Base-by-base conservation (phyloP, 2,329 filamentous ascomycete genomes). In the Aspergillus ustus region DNA sequence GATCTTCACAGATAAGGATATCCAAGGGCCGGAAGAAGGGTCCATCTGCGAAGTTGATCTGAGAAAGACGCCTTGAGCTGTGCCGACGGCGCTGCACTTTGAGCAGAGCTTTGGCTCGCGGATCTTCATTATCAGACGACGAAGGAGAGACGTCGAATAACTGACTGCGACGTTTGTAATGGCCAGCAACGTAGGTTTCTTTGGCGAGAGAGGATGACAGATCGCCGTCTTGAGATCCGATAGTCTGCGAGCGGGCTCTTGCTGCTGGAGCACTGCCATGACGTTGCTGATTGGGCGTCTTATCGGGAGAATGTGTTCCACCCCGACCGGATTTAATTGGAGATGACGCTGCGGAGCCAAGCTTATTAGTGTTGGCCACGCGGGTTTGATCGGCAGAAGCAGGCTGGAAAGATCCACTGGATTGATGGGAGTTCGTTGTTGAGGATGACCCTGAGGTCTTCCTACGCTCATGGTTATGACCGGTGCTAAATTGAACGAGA, bases 121-220 rank as follows among this genome's bases (percentile, higher is more conserved):
- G 91, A 53, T 96, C 93, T 78, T 99, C 95, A 62, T 96, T 99
- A 73, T 99, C 95, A 0, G 95, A 99, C 0, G 94, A 98, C 0
- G 95, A 98, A 3, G 95, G 95, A 2, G 95, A 99, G 78, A 97
- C 91, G 74, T 98, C 94, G 69, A 98, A 92, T 2, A 97, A 90
- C 71, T 97, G 95, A 73, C 94, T 98, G 69, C 93, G 87, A 44
- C 95, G 89, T 75, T 97, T 97, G 70, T 93, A 89, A 72, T 97
- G 93, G 31, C 79, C 81, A 54, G 89, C 86, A 8, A 85, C 82
- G 48, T 90, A 87, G 13, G 82, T 79, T 60, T 84, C 77, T 55
- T 91, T 86, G 57, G 90, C 87, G 2, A 89, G 83, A 7, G 67
- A 69, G 4, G 86, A 81, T 17, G 92, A 84, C 7, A 89, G 86